Conservation (phyloP, 108 stramenopile species). For the Conticribra weissflogii region DNA sequence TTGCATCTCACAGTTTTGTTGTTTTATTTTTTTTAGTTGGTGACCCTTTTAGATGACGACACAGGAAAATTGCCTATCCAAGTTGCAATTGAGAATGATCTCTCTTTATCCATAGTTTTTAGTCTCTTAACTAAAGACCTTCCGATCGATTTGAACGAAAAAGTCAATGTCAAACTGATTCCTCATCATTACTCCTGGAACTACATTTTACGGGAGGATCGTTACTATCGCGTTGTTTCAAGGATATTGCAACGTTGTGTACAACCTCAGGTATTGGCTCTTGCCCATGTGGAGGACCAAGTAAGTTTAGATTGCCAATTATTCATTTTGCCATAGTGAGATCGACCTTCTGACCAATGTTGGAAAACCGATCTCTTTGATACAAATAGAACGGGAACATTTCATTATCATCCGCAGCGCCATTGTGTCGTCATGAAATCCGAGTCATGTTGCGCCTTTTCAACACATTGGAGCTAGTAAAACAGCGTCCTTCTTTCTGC, state of each 20-base stretch:
- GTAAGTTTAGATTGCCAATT: no score
- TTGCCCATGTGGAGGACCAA: slow-evolving; percentile 87
- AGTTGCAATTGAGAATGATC: slow-evolving; percentile 84
- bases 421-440: slow-evolving; percentile 89
- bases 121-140: slow-evolving; percentile 84
- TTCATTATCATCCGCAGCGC: slow-evolving; percentile 81
- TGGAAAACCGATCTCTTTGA: no score
- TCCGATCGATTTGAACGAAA: slow-evolving; percentile 88
- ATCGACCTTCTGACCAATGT: no score
- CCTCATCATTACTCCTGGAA: slow-evolving; percentile 92
- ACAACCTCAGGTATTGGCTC: slow-evolving; percentile 88
- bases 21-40: slow-evolving; percentile 38
- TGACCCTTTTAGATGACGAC: slow-evolving; percentile 67
- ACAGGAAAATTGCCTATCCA: slow-evolving; percentile 86
- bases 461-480: slow-evolving; percentile 92
- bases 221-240: slow-evolving; percentile 88
- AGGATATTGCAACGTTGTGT: slow-evolving; percentile 87
- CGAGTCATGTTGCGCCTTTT: slow-evolving; percentile 90
- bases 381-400: slow-evolving; percentile 88
- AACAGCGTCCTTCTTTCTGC: slow-evolving; percentile 89
- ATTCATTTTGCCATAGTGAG: no score
- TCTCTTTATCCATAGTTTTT: slow-evolving; percentile 88
- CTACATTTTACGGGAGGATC: slow-evolving; percentile 80
- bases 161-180: slow-evolving; percentile 79
- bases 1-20: no score